These are phyloP conservation scores for Schizosaccharomyces versatilis DNA, from an alignment of 1,139 yeast genomes.

Conservation along the genomic window DNA sequence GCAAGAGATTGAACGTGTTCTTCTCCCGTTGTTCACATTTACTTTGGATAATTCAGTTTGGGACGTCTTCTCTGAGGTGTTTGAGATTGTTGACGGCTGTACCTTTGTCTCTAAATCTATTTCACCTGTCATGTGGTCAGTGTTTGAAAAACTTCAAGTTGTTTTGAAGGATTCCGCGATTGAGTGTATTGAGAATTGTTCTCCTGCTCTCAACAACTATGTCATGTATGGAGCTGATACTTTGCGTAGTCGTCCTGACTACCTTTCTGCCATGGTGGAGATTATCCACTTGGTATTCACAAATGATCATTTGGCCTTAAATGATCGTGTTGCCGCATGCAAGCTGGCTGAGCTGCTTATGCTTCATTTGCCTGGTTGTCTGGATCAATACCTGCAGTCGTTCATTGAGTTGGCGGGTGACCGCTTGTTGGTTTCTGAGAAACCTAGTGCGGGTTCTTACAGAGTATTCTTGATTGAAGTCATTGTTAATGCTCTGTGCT, in stretches of 20 bases:
- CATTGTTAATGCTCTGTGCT: constrained; percentile 42
- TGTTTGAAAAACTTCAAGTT: constrained; percentile 34
- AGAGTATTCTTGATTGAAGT: constrained; percentile 38
- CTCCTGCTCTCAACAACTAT: constrained; percentile 55
- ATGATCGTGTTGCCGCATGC: constrained; percentile 30
- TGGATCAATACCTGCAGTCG: constrained; percentile 24
- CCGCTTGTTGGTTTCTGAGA: constrained; percentile 14
- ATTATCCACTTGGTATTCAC: constrained; percentile 18
- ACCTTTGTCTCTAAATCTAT: constrained; percentile 52
- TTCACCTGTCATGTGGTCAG: constrained; percentile 56
- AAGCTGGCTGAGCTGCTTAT: constrained; percentile 36
- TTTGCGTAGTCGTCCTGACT: constrained; percentile 22
- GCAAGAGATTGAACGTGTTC: constrained; percentile 44
- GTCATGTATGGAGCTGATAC: constrained; percentile 46
- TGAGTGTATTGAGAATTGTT: constrained; percentile 52
- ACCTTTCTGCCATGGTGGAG: constrained; percentile 20
- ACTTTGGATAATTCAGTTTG: constrained; percentile 32
- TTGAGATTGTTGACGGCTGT: constrained; percentile 70
- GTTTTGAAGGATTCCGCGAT: constrained; percentile 32
- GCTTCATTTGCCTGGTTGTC: constrained; percentile 26
- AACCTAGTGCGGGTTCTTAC: constrained; percentile 15
- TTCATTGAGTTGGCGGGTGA: constrained; percentile 21
- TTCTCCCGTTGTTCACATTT: constrained; percentile 48
- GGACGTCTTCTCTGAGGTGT: constrained; percentile 38
- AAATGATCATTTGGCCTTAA: constrained; percentile 26